phyloP scores from a whole-genome alignment of 2,329 filamentous ascomycete species.

The Macroventuria anomochaeta region DNA sequence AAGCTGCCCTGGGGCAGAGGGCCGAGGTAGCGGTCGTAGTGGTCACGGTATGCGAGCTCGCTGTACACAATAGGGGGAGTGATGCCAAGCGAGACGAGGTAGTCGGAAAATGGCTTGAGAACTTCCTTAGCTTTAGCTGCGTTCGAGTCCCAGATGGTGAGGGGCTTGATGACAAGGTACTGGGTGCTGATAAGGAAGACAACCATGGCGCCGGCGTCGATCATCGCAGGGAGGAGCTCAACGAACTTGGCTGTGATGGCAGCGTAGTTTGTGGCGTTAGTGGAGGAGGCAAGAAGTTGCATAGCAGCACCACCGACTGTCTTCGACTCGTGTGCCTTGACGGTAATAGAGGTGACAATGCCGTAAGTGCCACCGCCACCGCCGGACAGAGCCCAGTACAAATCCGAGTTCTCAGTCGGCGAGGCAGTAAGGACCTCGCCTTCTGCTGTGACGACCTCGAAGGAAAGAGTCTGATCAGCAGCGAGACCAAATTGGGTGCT shows the following conservation, averaged over 20 bases:
- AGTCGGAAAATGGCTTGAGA: constrained; percentile 31
- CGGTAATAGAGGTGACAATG: constrained; percentile 39
- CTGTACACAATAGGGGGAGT: constrained; percentile 29
- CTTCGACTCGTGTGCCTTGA: constrained; percentile 33
- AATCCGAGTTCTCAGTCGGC: constrained; percentile 36
- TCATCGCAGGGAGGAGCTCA: constrained; percentile 27
- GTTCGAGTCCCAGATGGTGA: constrained; percentile 24
- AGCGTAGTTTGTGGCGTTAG: constrained; percentile 24
- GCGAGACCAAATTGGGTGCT: constrained; percentile 34
- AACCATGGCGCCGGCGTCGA: constrained; percentile 30
- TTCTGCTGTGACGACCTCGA: constrained; percentile 41
- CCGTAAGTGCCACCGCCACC: constrained; percentile 43
- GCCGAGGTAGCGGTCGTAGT: constrained; percentile 35
- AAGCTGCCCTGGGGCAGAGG: constrained; percentile 34
- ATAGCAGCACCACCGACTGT: constrained; percentile 32
- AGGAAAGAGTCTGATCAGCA: constrained; percentile 42
- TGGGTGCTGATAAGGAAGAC: constrained; percentile 23
- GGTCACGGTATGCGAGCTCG: constrained; percentile 32
- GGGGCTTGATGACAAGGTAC: constrained; percentile 24
- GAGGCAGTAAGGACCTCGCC: constrained; percentile 40
- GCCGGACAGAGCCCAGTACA: constrained; percentile 48
- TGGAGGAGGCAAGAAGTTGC: constrained; percentile 26
- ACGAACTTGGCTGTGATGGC: constrained; percentile 19
- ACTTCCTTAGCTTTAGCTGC: constrained; percentile 26
- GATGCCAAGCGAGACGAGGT: constrained; percentile 27